A percentile compares a stretch with the other conserved stretches of the same genome.
Conservation (phyloP, 495 filamentous ascomycete species). For the Pyronema omphalodes region DNA sequence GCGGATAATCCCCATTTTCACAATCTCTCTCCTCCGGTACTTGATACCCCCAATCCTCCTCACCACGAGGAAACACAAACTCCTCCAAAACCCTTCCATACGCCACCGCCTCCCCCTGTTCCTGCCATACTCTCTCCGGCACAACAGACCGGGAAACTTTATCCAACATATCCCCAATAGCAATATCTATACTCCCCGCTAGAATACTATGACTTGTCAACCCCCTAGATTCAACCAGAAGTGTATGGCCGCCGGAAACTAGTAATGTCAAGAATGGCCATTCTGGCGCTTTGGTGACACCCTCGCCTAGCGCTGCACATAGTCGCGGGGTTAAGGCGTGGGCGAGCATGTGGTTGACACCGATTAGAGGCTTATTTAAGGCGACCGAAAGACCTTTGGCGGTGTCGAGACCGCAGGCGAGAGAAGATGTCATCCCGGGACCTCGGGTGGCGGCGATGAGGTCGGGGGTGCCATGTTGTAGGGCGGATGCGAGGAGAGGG, state of each 20-base stretch:
- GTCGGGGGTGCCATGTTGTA: slow-evolving; percentile 44
- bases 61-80: slow-evolving; percentile 50
- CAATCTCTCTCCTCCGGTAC: slow-evolving; percentile 21
- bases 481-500: slow-evolving; percentile 42
- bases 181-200: slow-evolving; percentile 51
- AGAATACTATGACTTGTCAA: slow-evolving; percentile 52
- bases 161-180: slow-evolving; percentile 71
- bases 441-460: slow-evolving; percentile 76
- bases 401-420: slow-evolving; percentile 58
- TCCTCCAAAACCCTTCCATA: slow-evolving; percentile 60
- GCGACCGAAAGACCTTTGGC: slow-evolving; percentile 77
- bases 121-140: slow-evolving; percentile 28
- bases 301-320: slow-evolving; percentile 37
- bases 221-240: slow-evolving; percentile 52
- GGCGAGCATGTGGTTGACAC: slow-evolving; percentile 92
- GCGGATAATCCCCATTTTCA: slow-evolving; percentile 9
- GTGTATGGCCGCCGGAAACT: slow-evolving; percentile 84
- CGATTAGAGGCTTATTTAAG: slow-evolving; percentile 64
- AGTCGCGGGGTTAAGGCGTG: slow-evolving; percentile 78
- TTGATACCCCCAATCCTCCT: slow-evolving; percentile 8
- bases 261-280: slow-evolving; percentile 82
- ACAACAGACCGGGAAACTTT: slow-evolving; percentile 62
- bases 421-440: slow-evolving; percentile 63
- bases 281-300: slow-evolving; percentile 19
- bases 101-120: slow-evolving; percentile 31